Evolutionary conservation across 108 stramenopile species (phyloP), one percentile per base, ranked within the genome.

Genomic region (Craspedostauros australis): DNA sequence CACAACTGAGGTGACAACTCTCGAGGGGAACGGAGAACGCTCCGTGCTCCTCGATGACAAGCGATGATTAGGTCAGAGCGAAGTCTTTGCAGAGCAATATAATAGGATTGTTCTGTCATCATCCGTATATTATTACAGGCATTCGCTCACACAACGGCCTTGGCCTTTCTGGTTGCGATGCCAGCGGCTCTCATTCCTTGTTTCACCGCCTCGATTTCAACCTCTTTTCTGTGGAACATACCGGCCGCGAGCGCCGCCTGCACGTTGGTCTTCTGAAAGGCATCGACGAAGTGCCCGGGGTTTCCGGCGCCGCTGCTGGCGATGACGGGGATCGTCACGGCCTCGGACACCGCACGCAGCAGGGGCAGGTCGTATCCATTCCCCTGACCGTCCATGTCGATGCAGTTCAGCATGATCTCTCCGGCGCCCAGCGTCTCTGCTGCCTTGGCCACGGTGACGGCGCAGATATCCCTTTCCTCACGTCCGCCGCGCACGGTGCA

Each of bases 311-410:
- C 98, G 53, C 95, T 96, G 27, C 94, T 95, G 7, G 96, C 98
- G 64, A 99, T 96, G 4, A 99, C 96, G 0, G 98, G 98, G 32
- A 99, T 96, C 5, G 73, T 59, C 11, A 99, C 96, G 7, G 94
- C 93, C 2, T 39, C 59, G 26, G 84, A 75, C n/a, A 99, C 93
- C 3, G 95, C 94, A 22, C 67, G 66, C 75, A 98, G 80, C 41
- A 99, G 78, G 9, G 76, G 78, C 21, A 90, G 54, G 58, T 99
- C 98, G 57, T 80, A 99, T 9, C 98, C 98, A 49, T 91, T 80
- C 46, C 93, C 75, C 72, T 98, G 95, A 30, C 98, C 98, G 73
- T 99, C 98, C 84, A 89, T 94, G 62, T 99, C 98, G 42, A 99
- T 95, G 52, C 96, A 98, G 64, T 99, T 99, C 36, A 99, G 64